Conservation (phyloP, 2,329 filamentous ascomycete genomes). For the Sclerotiophoma versabilis region DNA sequence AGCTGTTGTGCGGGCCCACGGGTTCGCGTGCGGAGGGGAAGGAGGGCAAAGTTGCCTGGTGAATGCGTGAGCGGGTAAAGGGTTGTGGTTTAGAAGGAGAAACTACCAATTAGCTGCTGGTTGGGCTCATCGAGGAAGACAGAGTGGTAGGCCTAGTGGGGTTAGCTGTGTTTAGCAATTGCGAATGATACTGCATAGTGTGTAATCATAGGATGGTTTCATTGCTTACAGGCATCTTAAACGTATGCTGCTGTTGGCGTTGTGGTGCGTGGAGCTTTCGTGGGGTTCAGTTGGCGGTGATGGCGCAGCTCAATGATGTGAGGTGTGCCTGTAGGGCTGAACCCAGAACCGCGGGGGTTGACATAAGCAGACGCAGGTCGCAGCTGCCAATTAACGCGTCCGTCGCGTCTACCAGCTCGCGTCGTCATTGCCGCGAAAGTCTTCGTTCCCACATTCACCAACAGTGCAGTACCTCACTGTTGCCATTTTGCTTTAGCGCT, state of each 20-base stretch:
- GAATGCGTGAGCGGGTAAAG: slow-evolving; percentile 6
- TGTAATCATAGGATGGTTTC: background rate
- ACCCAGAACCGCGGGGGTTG: slow-evolving; percentile 37
- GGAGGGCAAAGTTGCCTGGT: slow-evolving; percentile 87
- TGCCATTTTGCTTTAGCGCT: background rate
- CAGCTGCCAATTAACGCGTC: slow-evolving; percentile 47
- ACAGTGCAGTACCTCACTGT: background rate
- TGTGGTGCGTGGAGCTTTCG: slow-evolving; percentile 24
- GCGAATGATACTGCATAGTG: background rate
- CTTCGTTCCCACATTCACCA: background rate
- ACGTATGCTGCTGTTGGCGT: slow-evolving; percentile 24
- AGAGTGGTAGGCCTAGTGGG: slow-evolving; percentile 89
- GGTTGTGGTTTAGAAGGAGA: background rate
- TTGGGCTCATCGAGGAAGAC: slow-evolving; percentile 87
- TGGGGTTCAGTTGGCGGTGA: slow-evolving; percentile 37
- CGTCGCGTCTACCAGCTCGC: slow-evolving; percentile 17
- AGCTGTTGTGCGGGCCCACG: slow-evolving; percentile 94
- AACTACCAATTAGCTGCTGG: slow-evolving; percentile 68
- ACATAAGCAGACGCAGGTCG: slow-evolving; percentile 29
- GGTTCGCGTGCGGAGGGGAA: slow-evolving; percentile 92
- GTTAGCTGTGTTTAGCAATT: slow-evolving; percentile 22
- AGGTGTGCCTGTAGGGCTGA: slow-evolving; percentile 46
- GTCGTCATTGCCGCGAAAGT: slow-evolving; percentile 10
- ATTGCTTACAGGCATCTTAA: slow-evolving; percentile 57
- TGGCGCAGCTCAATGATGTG: slow-evolving; percentile 36